Conservation (phyloP, 306 rosid genomes). For the Coriaria nepalensis region DNA sequence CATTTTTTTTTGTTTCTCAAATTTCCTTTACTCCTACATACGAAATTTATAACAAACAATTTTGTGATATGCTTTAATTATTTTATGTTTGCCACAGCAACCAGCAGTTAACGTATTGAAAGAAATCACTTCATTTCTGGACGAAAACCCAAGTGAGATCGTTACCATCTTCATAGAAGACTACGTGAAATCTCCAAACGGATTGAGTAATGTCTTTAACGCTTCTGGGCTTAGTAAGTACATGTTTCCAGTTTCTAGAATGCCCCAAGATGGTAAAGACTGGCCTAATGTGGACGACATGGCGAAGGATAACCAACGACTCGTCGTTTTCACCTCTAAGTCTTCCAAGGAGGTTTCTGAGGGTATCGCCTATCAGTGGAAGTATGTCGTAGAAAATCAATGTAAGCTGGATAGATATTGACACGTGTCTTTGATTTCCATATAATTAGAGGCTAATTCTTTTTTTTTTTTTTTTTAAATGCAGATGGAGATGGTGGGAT, state of each 20-base stretch:
- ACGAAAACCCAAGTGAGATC: conserved; percentile 57
- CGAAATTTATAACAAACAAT: too few species aligned
- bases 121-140: conserved; percentile 51
- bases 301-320: conserved; percentile 59
- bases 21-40: not conserved
- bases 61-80: conserved; percentile 1
- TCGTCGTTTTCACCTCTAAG: conserved; percentile 74
- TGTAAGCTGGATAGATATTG: too few species aligned
- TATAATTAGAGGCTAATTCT: too few species aligned
- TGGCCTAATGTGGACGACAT: conserved; percentile 90
- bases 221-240: conserved; percentile 50
- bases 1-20: conserved; percentile 10
- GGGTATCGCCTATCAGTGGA: conserved; percentile 77
- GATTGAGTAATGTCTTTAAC: conserved; percentile 55
- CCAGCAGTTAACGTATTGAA: conserved; percentile 59
- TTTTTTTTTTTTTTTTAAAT: too few species aligned
- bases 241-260: conserved; percentile 47
- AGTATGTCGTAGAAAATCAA: conserved; percentile 71
- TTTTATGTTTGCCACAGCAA: conserved; percentile 36
- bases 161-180: conserved; percentile 87
- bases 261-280: conserved; percentile 62
- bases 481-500: conserved; percentile 82
- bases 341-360: conserved; percentile 62
- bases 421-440: too few species aligned
- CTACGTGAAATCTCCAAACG: conserved; percentile 59